Conservation (phyloP, 768 basidiomycete genomes). For the Termitomyces eurrhizus region DNA sequence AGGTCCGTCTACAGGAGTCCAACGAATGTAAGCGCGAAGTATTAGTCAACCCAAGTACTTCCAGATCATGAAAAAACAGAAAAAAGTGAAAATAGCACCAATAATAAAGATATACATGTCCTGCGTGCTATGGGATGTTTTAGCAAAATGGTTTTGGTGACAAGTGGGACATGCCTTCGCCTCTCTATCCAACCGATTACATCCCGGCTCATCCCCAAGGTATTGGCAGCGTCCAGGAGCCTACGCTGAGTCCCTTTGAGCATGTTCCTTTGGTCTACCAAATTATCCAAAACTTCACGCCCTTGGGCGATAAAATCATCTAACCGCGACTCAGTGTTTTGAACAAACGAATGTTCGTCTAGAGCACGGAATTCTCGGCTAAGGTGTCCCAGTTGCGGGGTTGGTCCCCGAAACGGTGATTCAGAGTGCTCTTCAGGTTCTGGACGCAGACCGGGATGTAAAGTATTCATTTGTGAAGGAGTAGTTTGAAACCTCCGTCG, state of each 20-base stretch:
- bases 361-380: constrained; percentile 76
- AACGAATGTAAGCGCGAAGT: background rate
- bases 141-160: background rate
- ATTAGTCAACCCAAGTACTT: constrained; percentile 68
- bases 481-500: constrained; percentile 63
- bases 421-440: constrained; percentile 59
- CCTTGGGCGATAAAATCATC: constrained; percentile 95
- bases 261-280: constrained; percentile 89
- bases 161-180: constrained; percentile 61
- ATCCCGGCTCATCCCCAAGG: constrained; percentile 86
- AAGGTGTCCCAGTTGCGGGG: constrained; percentile 50
- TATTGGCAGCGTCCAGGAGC: constrained; percentile 88
- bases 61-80: constrained; percentile 94
- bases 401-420: constrained; percentile 74
- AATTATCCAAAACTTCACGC: constrained; percentile 83
- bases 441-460: constrained; percentile 49
- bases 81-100: constrained; percentile 83
- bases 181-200: constrained; percentile 98
- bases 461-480: constrained; percentile 39
- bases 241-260: constrained; percentile 92
- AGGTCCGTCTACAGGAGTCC: constrained; percentile 8
- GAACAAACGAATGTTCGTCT: constrained; percentile 85
- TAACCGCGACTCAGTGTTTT: constrained; percentile 73
- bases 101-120: constrained; percentile 92
- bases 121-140: constrained; percentile 61